These are phyloP conservation scores for Entomophthora muscae DNA, from an alignment of 371 early-diverging fungal genomes.

Conservation along the genomic window DNA sequence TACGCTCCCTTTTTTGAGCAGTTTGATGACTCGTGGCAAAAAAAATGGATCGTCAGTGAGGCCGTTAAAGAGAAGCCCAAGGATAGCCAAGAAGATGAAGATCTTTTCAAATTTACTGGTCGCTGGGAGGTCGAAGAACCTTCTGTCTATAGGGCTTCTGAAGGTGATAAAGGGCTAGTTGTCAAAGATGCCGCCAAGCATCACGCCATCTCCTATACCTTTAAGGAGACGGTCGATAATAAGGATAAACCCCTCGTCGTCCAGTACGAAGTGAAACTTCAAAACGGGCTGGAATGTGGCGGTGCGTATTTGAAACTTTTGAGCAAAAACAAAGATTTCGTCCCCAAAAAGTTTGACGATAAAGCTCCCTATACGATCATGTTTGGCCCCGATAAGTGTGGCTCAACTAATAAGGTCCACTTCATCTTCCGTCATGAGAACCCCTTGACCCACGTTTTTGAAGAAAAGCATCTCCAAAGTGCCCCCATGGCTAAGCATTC, in stretches of 20 bases:
- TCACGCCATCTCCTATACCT: constrained; percentile 56
- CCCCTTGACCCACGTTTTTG: constrained; percentile 56
- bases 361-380: constrained; percentile 54
- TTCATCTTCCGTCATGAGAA: constrained; percentile 91
- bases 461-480: constrained; percentile 29
- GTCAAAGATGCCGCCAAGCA: constrained; percentile 58
- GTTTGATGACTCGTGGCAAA: constrained; percentile 28
- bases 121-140: constrained; percentile 55
- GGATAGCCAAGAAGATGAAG: constrained; percentile 28
- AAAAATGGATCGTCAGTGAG: constrained; percentile 47
- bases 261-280: constrained; percentile 92
- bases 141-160: constrained; percentile 26
- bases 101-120: constrained; percentile 38
- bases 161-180: constrained; percentile 50
- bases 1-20: constrained; percentile 53
- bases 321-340: constrained; percentile 22
- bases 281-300: constrained; percentile 86
- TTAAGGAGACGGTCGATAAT: constrained; percentile 55
- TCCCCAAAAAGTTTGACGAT: constrained; percentile 26
- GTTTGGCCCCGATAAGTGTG: constrained; percentile 94
- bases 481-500: constrained; percentile 38
- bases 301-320: constrained; percentile 91
- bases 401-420: constrained; percentile 84
- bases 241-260: constrained; percentile 66
- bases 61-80: constrained; percentile 33